These are phyloP conservation scores for Calonectria honghensis DNA, from an alignment of 2,329 filamentous ascomycete genomes.

Conservation along the genomic window DNA sequence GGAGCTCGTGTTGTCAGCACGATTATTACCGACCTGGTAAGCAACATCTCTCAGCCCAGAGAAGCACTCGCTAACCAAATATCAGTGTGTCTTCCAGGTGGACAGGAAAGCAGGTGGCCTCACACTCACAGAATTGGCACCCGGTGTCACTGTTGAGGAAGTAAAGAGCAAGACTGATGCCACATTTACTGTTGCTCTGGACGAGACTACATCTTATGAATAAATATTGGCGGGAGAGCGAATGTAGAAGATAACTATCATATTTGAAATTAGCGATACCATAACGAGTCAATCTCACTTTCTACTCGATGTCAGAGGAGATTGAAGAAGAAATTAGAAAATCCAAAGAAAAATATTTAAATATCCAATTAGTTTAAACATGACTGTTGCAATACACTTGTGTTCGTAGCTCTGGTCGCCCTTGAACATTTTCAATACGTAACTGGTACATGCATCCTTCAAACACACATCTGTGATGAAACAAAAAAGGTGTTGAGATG, in stretches of 20 bases:
- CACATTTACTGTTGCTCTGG: slow-evolving; percentile 71
- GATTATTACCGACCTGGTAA: slow-evolving; percentile 83
- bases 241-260: too few species aligned
- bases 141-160: slow-evolving; percentile 80
- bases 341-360: background rate
- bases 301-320: background rate
- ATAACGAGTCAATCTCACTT: background rate
- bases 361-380: background rate
- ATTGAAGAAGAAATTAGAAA: background rate
- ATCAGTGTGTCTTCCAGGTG: slow-evolving; percentile 81
- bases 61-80: slow-evolving; percentile 33
- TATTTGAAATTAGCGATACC: slow-evolving; percentile 4
- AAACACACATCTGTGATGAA: background rate
- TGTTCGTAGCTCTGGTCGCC: background rate
- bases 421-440: background rate
- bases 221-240: background rate
- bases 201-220: slow-evolving; percentile 27
- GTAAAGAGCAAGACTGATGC: slow-evolving; percentile 83
- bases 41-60: slow-evolving; percentile 54
- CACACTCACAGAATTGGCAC: slow-evolving; percentile 82
- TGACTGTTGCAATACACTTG: background rate
- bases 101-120: slow-evolving; percentile 77
- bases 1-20: slow-evolving; percentile 81
- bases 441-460: background rate
- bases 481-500: background rate